These are phyloP conservation scores for Grosmannia clavigera DNA, from an alignment of 2,329 filamentous ascomycete genomes.

Conservation along the genomic window DNA sequence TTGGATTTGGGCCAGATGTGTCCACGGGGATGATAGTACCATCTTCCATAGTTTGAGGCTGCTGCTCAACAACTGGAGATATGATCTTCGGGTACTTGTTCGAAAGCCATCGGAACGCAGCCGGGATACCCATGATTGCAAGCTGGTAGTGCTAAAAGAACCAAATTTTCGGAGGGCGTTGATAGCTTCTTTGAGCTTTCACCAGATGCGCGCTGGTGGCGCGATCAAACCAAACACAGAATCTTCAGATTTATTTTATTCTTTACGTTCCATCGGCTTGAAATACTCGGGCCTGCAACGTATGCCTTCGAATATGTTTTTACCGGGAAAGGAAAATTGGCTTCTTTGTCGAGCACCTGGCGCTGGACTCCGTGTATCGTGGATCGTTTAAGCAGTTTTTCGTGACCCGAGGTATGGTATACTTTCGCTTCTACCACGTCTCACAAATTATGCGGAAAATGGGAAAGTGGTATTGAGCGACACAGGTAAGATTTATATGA, in stretches of 20 bases:
- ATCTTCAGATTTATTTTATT: neutral
- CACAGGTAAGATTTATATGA: neutral
- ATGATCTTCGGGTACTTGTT: conserved; percentile 98
- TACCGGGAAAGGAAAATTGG: neutral
- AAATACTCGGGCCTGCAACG: neutral
- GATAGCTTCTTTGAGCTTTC: neutral
- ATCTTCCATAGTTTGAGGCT: conserved; percentile 66
- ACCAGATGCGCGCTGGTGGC: neutral
- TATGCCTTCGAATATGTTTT: neutral
- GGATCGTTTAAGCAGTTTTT: neutral
- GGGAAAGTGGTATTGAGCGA: neutral
- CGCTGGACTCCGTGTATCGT: neutral
- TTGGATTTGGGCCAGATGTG: conserved; percentile 74
- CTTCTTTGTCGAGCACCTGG: neutral
- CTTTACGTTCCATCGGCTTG: neutral
- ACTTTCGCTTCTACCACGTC: neutral
- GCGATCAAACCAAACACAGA: neutral
- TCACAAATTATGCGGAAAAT: neutral
- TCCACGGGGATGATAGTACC: conserved; percentile 77
- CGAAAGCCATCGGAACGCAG: conserved; percentile 91
- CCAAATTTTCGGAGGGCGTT: neutral
- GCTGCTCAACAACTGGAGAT: conserved; percentile 77
- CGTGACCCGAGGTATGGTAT: neutral
- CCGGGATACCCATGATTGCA: conserved; percentile 74
- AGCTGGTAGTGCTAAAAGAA: neutral